Evolutionary conservation across 1,284 basidiomycete species (phyloP).

Genomic region (Volvariella surrecta): DNA sequence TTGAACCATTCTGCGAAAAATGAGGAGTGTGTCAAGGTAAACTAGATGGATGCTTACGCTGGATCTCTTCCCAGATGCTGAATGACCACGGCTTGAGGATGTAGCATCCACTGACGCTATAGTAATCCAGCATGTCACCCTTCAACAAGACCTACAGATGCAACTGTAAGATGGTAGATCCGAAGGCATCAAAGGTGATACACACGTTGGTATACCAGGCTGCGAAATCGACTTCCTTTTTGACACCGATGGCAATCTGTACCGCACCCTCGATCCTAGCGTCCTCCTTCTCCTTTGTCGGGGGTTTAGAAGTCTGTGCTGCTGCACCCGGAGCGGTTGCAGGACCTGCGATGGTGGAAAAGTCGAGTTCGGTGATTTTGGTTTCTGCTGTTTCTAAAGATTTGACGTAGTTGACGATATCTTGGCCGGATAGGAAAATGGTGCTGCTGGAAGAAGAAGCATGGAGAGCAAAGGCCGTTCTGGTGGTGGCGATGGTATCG

Average conservation of each 20-base stretch:
- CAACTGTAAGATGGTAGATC: constrained; percentile 7
- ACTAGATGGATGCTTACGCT: constrained; percentile 41
- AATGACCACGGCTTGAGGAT: constrained; percentile 98
- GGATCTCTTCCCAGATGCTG: constrained; percentile 94
- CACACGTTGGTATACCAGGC: constrained; percentile 90
- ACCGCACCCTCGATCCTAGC: constrained; percentile 82
- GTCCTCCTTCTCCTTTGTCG: constrained; percentile 59
- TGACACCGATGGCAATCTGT: constrained; percentile 88
- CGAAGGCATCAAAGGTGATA: constrained; percentile 9
- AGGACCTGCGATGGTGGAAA: constrained; percentile 45
- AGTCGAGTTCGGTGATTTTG: constrained; percentile 69
- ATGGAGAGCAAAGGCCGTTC: constrained; percentile 59
- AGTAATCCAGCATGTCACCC: constrained; percentile 99
- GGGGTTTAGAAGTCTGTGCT: constrained; percentile 28
- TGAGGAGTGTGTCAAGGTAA: constrained; percentile 5
- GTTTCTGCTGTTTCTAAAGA: constrained; percentile 56
- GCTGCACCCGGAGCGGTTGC: constrained; percentile 23
- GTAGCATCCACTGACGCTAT: constrained; percentile 97
- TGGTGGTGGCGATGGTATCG: constrained; percentile 56
- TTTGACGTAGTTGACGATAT: constrained; percentile 68
- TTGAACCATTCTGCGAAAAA: constrained; percentile 80
- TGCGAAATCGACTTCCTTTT: constrained; percentile 92
- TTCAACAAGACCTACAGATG: constrained; percentile 81
- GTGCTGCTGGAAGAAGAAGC: constrained; percentile 65
- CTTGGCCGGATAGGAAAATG: constrained; percentile 68